Percentiles rank a stretch among this genome's conserved stretches.
Conservation (phyloP, 2,329 filamentous ascomycete species). For the Fusarium sp. region DNA sequence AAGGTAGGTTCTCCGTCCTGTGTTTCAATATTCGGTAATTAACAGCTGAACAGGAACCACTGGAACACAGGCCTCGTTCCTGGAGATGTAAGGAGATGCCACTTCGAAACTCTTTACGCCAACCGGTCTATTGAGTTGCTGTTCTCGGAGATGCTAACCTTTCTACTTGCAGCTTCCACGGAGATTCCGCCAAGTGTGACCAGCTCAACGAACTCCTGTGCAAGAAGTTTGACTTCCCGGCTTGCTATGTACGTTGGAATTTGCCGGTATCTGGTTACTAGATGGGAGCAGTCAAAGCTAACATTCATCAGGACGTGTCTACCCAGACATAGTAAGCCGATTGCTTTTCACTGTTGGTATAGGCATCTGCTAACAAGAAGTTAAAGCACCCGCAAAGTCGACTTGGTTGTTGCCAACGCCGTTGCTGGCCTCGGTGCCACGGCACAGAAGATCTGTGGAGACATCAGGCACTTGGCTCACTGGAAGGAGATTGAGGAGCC, state of each 20-base stretch:
- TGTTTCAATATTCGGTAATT: not conserved
- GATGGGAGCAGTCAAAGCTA: not conserved
- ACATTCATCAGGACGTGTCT: slow-evolving; percentile 57
- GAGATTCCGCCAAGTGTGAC: slow-evolving; percentile 63
- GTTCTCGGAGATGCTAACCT: not conserved
- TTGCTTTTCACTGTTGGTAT: too few relatives aligned
- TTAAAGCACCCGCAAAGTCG: slow-evolving; percentile 77
- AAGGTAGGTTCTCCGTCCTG: not conserved
- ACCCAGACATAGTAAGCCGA: slow-evolving; percentile 64
- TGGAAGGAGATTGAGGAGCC: slow-evolving; percentile 90
- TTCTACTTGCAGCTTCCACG: slow-evolving; percentile 53
- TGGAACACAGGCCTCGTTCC: slow-evolving; percentile 82
- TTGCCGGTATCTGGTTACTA: not conserved
- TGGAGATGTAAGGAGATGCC: slow-evolving; percentile 34
- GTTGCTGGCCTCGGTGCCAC: slow-evolving; percentile 83
- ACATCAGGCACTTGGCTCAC: slow-evolving; percentile 79
- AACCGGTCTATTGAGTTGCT: not conserved
- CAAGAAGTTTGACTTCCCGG: slow-evolving; percentile 65
- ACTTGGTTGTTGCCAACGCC: slow-evolving; percentile 84
- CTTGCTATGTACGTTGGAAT: slow-evolving; percentile 52
- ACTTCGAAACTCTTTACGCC: not conserved
- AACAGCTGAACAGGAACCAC: slow-evolving; percentile 55
- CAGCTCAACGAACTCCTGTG: slow-evolving; percentile 68
- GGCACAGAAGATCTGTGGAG: slow-evolving; percentile 75
- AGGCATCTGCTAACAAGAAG: not conserved